phyloP scores from a whole-genome alignment of 2,329 filamentous ascomycete species.

The Colletotrichum karsti region DNA sequence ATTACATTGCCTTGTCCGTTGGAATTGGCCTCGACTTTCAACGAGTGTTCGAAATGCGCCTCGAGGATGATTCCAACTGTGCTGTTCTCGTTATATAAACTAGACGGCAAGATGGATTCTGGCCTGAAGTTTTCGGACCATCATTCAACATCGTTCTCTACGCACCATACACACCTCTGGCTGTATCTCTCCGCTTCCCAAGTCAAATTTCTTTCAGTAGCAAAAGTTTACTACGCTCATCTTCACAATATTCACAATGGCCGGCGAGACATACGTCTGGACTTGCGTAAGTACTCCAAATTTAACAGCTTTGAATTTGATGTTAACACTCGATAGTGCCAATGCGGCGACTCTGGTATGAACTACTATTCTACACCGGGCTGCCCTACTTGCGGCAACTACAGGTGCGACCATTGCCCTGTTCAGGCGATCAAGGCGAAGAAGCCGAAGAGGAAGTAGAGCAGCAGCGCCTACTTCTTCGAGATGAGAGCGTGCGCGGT shows the following conservation, averaged over 20 bases:
- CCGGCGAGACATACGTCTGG: not conserved
- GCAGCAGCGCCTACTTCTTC: not conserved
- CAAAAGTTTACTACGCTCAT: too few species aligned
- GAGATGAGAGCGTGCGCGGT: too few species aligned
- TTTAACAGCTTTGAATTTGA: not conserved
- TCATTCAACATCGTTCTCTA: not conserved
- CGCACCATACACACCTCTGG: not conserved
- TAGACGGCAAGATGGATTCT: not conserved
- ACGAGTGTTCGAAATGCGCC: not conserved
- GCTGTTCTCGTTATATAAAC: not conserved
- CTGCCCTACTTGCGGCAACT: not conserved
- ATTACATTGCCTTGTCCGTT: not conserved
- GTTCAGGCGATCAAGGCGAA: not conserved
- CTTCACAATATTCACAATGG: not conserved
- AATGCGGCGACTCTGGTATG: slow-evolving; percentile 25
- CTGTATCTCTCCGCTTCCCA: not conserved
- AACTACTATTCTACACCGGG: not conserved
- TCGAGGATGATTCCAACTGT: not conserved
- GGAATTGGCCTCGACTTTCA: not conserved
- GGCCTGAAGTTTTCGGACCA: not conserved
- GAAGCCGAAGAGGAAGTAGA: not conserved
- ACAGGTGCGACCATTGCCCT: not conserved
- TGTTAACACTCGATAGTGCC: slow-evolving; percentile 3
- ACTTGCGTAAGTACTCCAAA: slow-evolving; percentile 11
- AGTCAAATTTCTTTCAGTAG: not conserved